phyloP scores from a whole-genome alignment of 106 monocot genomes.

The Alisma plantagoaquatica region DNA sequence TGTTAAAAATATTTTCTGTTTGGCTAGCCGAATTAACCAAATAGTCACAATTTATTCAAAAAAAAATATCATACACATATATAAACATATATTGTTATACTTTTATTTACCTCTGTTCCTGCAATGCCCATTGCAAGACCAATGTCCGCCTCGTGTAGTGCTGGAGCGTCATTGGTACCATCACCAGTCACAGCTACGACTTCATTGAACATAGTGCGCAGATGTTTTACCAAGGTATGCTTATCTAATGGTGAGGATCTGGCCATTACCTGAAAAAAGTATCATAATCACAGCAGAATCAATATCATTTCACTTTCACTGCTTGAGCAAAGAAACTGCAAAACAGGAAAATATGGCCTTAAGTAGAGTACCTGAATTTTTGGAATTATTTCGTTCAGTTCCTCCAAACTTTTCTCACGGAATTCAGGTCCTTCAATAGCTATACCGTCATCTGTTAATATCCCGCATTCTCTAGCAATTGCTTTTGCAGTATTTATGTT shows the following conservation, averaged over 20 bases:
- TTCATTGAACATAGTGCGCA: slow-evolving; percentile 40
- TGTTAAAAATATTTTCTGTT: too few relatives aligned
- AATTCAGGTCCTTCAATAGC: slow-evolving; percentile 66
- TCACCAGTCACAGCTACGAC: slow-evolving; percentile 83
- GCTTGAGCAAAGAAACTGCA: background rate
- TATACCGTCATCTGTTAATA: slow-evolving; percentile 43
- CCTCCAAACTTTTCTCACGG: slow-evolving; percentile 32
- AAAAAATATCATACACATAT: too few relatives aligned
- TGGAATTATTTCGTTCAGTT: slow-evolving; percentile 42
- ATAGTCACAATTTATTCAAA: too few relatives aligned
- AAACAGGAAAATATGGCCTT: background rate
- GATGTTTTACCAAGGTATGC: slow-evolving; percentile 62
- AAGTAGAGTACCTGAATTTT: slow-evolving; percentile 37
- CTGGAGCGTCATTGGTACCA: slow-evolving; percentile 73
- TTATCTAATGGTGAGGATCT: slow-evolving; percentile 70
- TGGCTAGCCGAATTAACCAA: too few relatives aligned
- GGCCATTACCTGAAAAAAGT: slow-evolving; percentile 49
- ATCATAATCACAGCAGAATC: background rate
- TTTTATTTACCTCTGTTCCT: slow-evolving; percentile 47
- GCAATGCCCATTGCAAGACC: slow-evolving; percentile 75
- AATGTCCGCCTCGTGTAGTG: slow-evolving; percentile 72
- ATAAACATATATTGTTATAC: too few relatives aligned
- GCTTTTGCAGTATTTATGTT: slow-evolving; percentile 75
- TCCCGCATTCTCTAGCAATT: slow-evolving; percentile 70
- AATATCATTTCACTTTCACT: too few relatives aligned